Evolutionary conservation across 345 rosid genomes (phyloP).

Genomic region (Populus nigra): DNA sequence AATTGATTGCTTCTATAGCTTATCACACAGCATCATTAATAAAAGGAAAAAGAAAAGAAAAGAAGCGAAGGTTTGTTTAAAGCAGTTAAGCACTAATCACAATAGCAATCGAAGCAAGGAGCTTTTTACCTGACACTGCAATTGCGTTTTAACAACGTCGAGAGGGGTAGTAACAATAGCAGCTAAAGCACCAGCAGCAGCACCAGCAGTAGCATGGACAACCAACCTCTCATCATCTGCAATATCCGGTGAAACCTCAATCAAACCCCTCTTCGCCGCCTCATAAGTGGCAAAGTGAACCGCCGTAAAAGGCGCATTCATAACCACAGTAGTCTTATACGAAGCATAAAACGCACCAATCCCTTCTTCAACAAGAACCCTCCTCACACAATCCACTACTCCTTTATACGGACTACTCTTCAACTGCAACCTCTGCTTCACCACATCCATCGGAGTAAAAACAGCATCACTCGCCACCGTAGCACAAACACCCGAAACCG

Average conservation of each 20-base stretch:
- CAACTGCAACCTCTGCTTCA: slow-evolving; percentile 31
- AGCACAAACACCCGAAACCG: slow-evolving; percentile 24
- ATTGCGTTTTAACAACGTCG: slow-evolving; percentile 30
- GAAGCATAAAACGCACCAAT: slow-evolving; percentile 20
- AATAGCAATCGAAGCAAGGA: background rate
- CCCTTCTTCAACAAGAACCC: slow-evolving; percentile 22
- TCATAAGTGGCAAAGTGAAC: slow-evolving; percentile 28
- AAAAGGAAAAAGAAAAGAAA: background rate
- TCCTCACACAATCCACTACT: slow-evolving; percentile 19
- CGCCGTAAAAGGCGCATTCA: slow-evolving; percentile 32
- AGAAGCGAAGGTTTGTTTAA: background rate
- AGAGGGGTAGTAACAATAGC: slow-evolving; percentile 30
- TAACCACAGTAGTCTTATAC: slow-evolving; percentile 26
- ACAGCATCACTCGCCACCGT: slow-evolving; percentile 29
- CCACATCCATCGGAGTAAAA: slow-evolving; percentile 31
- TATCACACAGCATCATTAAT: too few species aligned
- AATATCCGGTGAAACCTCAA: slow-evolving; percentile 19
- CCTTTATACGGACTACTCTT: slow-evolving; percentile 24
- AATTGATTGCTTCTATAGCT: too few species aligned
- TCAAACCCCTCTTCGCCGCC: slow-evolving; percentile 24
- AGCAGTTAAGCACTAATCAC: background rate
- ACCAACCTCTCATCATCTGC: slow-evolving; percentile 18
- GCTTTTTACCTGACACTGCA: slow-evolving; percentile 23
- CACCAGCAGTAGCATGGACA: slow-evolving; percentile 30
- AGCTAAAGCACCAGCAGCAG: slow-evolving; percentile 29